A percentile compares a stretch with the other conserved stretches of the same genome.
Evolutionary conservation across 495 filamentous ascomycete genomes (phyloP).

Genomic region (Talaromyces adpressus): DNA sequence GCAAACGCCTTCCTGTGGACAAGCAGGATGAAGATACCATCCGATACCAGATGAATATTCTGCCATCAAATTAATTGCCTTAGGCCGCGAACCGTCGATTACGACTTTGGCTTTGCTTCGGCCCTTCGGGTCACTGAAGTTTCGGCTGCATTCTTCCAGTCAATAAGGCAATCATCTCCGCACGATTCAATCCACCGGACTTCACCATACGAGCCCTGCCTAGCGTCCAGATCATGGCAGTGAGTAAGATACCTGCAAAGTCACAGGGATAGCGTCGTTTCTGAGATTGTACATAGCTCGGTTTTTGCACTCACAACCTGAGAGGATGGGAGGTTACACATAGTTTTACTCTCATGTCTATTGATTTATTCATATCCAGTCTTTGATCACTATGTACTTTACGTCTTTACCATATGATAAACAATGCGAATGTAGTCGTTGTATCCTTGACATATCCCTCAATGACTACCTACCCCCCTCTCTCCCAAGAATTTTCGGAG

Average conservation of each 20-base stretch:
- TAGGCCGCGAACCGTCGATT: neutral
- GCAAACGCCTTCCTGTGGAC: conserved; percentile 40
- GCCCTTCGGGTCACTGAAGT: neutral
- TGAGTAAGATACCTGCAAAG: neutral
- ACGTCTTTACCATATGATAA: neutral
- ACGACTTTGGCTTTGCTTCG: neutral
- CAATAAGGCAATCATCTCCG: neutral
- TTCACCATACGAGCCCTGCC: neutral
- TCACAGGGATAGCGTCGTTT: neutral
- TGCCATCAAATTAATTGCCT: neutral
- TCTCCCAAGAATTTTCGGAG: no score
- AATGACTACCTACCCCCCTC: no score
- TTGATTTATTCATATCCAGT: neutral
- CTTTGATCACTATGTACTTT: neutral
- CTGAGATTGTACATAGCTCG: neutral
- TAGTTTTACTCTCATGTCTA: neutral
- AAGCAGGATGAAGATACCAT: conserved; percentile 33
- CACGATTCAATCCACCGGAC: neutral
- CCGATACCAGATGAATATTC: neutral
- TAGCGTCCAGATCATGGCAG: neutral
- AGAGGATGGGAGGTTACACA: neutral
- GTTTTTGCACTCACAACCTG: neutral
- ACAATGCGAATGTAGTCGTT: no score
- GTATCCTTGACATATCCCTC: no score
- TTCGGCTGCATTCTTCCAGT: neutral